phyloP scores from a whole-genome alignment of 257 asterid species.

The Solanum infundibuliforme region DNA sequence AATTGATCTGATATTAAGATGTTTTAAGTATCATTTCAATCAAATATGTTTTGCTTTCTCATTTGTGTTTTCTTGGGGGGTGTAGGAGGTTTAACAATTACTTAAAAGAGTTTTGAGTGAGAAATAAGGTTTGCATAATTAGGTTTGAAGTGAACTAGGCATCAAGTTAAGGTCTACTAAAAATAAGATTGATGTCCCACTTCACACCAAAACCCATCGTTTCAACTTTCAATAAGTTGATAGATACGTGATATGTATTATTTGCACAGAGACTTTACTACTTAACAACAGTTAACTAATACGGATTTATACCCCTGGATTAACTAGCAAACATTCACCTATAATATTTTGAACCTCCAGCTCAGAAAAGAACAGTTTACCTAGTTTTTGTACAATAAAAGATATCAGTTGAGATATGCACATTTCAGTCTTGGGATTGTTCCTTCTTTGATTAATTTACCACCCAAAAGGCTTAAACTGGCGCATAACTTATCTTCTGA shows the following conservation, averaged over 20 bases:
- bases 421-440: background rate
- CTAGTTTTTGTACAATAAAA: background rate
- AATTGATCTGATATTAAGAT: background rate
- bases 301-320: background rate
- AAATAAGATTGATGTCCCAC: background rate
- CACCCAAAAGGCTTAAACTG: background rate
- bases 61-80: background rate
- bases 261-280: background rate
- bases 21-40: background rate
- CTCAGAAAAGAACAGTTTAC: background rate
- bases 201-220: background rate
- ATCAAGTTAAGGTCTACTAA: slow-evolving; percentile 5
- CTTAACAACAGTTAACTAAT: background rate
- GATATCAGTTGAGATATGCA: background rate
- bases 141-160: slow-evolving; percentile 25
- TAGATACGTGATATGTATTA: background rate
- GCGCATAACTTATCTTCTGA: background rate
- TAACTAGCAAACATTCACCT: background rate
- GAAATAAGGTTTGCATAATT: slow-evolving; percentile 35
- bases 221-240: background rate
- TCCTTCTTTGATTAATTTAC: background rate
- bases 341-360: background rate
- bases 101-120: slow-evolving; percentile 10
- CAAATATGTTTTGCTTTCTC: background rate
- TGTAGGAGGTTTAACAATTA: background rate